phyloP scores from a whole-genome alignment of 2,329 filamentous ascomycete species.

The Pleoardoris graminearum region DNA sequence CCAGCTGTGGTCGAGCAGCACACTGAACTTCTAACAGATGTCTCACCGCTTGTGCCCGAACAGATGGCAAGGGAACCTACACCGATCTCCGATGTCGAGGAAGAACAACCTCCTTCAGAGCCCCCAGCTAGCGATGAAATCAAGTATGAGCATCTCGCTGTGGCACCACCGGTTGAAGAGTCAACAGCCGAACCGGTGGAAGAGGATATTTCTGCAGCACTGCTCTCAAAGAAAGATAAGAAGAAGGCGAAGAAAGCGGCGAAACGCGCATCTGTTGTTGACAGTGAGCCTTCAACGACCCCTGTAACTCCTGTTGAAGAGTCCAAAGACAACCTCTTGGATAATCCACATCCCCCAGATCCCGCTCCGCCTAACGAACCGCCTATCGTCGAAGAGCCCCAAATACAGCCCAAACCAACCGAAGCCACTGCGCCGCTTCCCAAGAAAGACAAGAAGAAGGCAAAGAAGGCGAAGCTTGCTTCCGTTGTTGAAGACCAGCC shows the following conservation, averaged over 20 bases:
- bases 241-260: conserved; percentile 17
- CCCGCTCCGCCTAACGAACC: not conserved
- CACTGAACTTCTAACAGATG: too few relatives aligned
- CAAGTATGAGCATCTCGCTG: not conserved
- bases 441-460: conserved; percentile 32
- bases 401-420: conserved; percentile 1
- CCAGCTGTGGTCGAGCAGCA: not conserved
- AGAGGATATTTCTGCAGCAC: conserved; percentile 14
- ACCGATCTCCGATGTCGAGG: not conserved
- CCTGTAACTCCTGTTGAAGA: conserved; percentile 11
- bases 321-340: not conserved
- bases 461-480: conserved; percentile 25
- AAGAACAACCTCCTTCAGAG: not conserved
- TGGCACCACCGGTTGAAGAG: too few relatives aligned
- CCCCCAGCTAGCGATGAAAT: not conserved
- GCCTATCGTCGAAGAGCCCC: not conserved
- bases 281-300: conserved; percentile 9
- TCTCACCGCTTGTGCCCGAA: not conserved
- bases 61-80: not conserved
- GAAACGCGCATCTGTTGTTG: conserved; percentile 25
- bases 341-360: conserved; percentile 7
- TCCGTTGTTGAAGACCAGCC: conserved; percentile 6
- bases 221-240: conserved; percentile 28
- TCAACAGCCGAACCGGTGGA: not conserved
- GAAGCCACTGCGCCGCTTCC: conserved; percentile 17